Evolutionary conservation across 371 early-diverging fungal genomes (phyloP), one percentile per base, ranked within the genome.

Genomic region (Mucor plumbeus): DNA sequence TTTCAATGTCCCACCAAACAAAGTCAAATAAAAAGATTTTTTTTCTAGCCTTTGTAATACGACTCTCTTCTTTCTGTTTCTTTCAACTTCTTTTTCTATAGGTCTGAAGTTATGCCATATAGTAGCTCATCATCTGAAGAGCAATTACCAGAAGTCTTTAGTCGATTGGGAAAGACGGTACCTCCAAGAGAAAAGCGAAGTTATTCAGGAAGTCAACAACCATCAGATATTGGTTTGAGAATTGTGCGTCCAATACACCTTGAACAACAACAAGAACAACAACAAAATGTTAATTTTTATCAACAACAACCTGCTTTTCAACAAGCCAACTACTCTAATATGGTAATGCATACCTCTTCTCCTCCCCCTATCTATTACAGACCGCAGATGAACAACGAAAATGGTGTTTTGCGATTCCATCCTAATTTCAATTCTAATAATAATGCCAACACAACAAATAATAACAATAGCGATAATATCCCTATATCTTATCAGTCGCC

Each of bases 1-100:
- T 38, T 38, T 38, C 7, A 7, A 38, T 38, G 38, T 48, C 48
- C 19, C 8, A 48, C 19, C 48, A 50, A 50, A 50, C 50, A 19
- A 50, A 50, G 50, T 50, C 50, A 50, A 50, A 19, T 50, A 50
- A 50, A 50, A 26, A 50, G 21, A 21, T 50, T 50, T 50, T 50
- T 48, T 26, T 50, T 7, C 7, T 47, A 7, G 15, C 5, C 2
- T 41, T 41, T 17, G 11, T 50, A 10, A 19, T 7, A n/a, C 7
- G 9, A 21, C 4, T 6, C 19, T 13, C 26, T 50, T 26, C 26
- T 26, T 21, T 26, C 21, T 11, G 10, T 50, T 50, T 50, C 50
- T 21, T 11, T 4, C 6, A 19, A 10, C 17, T 50, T 21, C 50
- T 19, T 48, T 13, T 7, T 44, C 15, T 17, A 44, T 7, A 7